phyloP scores from a whole-genome alignment of 202 grass and related monocot genomes.

The Zoysia matrella region DNA sequence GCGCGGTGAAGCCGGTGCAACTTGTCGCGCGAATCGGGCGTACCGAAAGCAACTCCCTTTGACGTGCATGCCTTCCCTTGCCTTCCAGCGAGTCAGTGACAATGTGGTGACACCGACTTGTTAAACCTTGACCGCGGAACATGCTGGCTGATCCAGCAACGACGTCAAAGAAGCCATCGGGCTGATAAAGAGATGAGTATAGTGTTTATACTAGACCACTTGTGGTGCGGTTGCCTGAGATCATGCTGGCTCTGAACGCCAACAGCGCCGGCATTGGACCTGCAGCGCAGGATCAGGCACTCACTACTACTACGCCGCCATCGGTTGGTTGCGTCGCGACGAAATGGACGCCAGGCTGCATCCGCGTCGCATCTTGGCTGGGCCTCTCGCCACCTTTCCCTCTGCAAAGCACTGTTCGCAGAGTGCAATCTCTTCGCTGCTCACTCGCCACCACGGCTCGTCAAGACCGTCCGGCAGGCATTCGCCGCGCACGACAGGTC shows the following conservation, averaged over 20 bases:
- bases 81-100: constrained; percentile 4
- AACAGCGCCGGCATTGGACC: constrained; percentile 27
- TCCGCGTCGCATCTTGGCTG: constrained; percentile 38
- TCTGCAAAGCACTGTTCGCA: constrained; percentile 44
- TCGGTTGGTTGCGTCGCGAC: constrained; percentile 20
- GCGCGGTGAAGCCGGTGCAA: constrained; percentile 45
- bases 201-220: neutral
- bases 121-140: constrained; percentile 36
- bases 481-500: constrained; percentile 23
- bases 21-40: constrained; percentile 48
- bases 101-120: constrained; percentile 5
- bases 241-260: constrained; percentile 12
- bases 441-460: constrained; percentile 3
- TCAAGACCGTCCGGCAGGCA: too few relatives aligned
- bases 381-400: neutral
- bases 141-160: neutral
- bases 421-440: constrained; percentile 38
- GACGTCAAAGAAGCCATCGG: neutral
- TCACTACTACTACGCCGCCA: constrained; percentile 3
- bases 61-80: neutral
- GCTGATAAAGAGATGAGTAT: neutral
- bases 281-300: neutral
- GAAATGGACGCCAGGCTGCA: constrained; percentile 36
- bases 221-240: constrained; percentile 4
- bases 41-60: constrained; percentile 27